Evolutionary conservation across 768 basidiomycete species (phyloP).

Genomic region (Amanita polypyramis): DNA sequence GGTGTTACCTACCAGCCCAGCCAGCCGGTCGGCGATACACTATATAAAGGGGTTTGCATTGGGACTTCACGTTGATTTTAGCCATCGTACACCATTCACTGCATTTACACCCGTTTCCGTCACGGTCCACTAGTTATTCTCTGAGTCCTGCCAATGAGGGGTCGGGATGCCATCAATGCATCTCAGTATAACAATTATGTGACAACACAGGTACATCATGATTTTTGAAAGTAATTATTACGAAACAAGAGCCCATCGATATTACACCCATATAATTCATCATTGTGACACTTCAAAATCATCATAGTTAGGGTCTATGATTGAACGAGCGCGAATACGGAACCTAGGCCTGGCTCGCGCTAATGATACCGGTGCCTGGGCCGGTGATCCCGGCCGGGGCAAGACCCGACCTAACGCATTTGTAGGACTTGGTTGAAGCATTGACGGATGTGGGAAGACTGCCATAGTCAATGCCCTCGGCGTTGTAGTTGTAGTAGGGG

Average conservation of each 20-base stretch:
- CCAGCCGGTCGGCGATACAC: no score
- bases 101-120: no score
- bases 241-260: not conserved
- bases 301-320: not conserved
- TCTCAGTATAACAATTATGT: no score
- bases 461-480: not conserved
- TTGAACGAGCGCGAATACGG: no score
- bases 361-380: not conserved
- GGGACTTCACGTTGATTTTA: no score
- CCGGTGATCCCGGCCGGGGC: not conserved
- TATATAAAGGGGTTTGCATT: no score
- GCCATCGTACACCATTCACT: no score
- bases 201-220: no score
- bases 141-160: no score
- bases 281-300: not conserved
- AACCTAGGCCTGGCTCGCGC: not conserved
- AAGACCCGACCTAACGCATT: constrained; percentile 1
- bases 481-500: constrained; percentile 3
- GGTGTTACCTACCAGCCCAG: no score
- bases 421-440: not conserved
- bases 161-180: no score
- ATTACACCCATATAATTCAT: not conserved
- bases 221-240: constrained; percentile 11
- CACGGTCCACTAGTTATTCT: no score
- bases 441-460: not conserved